These are phyloP conservation scores for Lasiodiplodia sp. DNA, from an alignment of 2,329 filamentous ascomycete species.

Conservation along the genomic window DNA sequence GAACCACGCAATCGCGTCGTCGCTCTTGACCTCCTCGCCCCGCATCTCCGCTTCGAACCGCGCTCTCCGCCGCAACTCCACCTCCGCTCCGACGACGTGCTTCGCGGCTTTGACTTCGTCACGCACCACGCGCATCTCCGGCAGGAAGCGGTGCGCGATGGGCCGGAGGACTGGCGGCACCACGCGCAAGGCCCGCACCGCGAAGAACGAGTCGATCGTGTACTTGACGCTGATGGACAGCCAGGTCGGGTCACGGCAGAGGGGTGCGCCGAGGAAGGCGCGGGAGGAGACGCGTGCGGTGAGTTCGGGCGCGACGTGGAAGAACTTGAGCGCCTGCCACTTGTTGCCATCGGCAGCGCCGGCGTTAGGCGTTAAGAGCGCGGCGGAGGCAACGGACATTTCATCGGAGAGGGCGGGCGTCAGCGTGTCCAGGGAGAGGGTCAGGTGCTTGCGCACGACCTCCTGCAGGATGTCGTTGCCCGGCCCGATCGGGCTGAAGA, in stretches of 20 bases:
- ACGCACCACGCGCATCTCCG: constrained; percentile 40
- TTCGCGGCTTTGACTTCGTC: constrained; percentile 42
- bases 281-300: constrained; percentile 41
- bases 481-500: constrained; percentile 18
- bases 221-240: constrained; percentile 44
- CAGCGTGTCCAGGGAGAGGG: not conserved
- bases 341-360: not conserved
- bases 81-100: constrained; percentile 44
- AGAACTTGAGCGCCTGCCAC: constrained; percentile 33
- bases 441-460: constrained; percentile 15
- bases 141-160: constrained; percentile 44
- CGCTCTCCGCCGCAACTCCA: constrained; percentile 37
- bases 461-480: constrained; percentile 21
- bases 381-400: not conserved
- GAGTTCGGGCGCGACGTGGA: constrained; percentile 42
- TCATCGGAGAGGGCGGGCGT: not conserved
- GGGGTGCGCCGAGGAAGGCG: constrained; percentile 48
- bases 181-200: constrained; percentile 43
- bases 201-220: constrained; percentile 45
- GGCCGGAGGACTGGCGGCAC: constrained; percentile 46
- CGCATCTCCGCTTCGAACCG: constrained; percentile 33
- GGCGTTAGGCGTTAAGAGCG: not conserved
- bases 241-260: constrained; percentile 51
- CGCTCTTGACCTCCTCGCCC: constrained; percentile 34
- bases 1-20: constrained; percentile 36